phyloP scores from a whole-genome alignment of 2,329 filamentous ascomycete species.

The Xylariales sp. region DNA sequence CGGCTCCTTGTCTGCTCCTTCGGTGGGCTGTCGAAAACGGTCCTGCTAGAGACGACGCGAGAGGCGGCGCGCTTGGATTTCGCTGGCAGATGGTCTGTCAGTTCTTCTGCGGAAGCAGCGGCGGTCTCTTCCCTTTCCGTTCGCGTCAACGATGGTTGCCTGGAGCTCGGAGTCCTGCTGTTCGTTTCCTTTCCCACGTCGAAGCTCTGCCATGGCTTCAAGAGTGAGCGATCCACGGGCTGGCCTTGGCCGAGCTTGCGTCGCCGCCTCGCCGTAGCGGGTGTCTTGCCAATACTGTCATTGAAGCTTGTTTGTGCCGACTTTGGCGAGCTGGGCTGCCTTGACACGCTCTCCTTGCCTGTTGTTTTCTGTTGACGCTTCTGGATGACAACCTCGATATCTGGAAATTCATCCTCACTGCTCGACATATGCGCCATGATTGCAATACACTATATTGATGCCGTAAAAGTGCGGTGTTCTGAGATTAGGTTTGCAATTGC shows the following conservation, averaged over 20 bases:
- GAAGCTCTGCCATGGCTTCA: conserved; percentile 44
- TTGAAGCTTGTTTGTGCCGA: conserved; percentile 11
- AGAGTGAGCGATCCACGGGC: conserved; percentile 43
- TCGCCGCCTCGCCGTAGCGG: conserved; percentile 42
- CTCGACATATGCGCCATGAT: conserved; percentile 40
- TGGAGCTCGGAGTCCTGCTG: conserved; percentile 20
- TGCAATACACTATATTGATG: conserved; percentile 17
- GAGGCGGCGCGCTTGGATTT: conserved; percentile 30
- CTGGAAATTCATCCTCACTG: conserved; percentile 57
- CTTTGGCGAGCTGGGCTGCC: conserved; percentile 13
- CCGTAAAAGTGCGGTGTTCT: conserved; percentile 19
- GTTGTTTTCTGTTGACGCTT: conserved; percentile 39
- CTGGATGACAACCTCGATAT: conserved; percentile 51
- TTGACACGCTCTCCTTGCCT: conserved; percentile 28
- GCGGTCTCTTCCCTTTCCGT: conserved; percentile 30
- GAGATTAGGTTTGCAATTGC: neutral
- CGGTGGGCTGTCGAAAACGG: conserved; percentile 29
- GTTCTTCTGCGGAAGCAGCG: conserved; percentile 22
- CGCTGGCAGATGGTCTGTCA: conserved; percentile 34
- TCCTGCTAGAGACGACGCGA: conserved; percentile 23
- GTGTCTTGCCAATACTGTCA: conserved; percentile 27
- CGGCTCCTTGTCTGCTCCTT: conserved; percentile 32
- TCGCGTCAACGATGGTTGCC: conserved; percentile 22
- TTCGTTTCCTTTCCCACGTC: conserved; percentile 24
- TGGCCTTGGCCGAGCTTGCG: conserved; percentile 48